Evolutionary conservation across 345 rosid genomes (phyloP).

Genomic region (Conringia planisiliqua): DNA sequence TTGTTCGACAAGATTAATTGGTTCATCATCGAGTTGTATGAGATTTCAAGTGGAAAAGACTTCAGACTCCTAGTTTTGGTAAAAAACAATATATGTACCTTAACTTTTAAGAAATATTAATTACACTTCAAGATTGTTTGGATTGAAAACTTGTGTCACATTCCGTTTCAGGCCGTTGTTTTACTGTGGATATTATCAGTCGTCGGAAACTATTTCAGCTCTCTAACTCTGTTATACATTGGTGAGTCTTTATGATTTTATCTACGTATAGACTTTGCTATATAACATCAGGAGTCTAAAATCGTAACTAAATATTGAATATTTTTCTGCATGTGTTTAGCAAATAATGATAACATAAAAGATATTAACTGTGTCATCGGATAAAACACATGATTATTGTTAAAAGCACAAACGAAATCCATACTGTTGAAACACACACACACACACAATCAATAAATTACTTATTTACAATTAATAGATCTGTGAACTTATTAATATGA

Average conservation of each 20-base stretch:
- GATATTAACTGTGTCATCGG: too few species aligned
- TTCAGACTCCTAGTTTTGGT: constrained; percentile 41
- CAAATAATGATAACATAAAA: too few species aligned
- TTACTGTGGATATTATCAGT: constrained; percentile 46
- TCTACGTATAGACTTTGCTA: neutral
- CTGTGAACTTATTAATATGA: too few species aligned
- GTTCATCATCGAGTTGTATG: constrained; percentile 35
- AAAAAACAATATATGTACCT: neutral
- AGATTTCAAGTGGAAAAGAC: constrained; percentile 46
- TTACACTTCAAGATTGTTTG: neutral
- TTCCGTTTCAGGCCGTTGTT: constrained; percentile 36
- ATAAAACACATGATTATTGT: too few species aligned
- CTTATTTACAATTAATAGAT: too few species aligned
- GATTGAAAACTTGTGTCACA: neutral
- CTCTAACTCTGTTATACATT: constrained; percentile 42
- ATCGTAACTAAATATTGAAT: too few species aligned
- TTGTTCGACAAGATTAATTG: constrained; percentile 30
- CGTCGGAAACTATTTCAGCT: constrained; percentile 41
- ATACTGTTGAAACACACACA: too few species aligned
- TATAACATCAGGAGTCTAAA: too few species aligned
- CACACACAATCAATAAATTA: too few species aligned
- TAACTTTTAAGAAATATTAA: neutral
- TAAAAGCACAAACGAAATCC: too few species aligned
- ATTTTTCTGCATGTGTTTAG: too few species aligned
- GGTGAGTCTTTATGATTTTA: constrained; percentile 35